Evolutionary conservation across 495 filamentous ascomycete species (phyloP).

Genomic region (Xylaria curta): DNA sequence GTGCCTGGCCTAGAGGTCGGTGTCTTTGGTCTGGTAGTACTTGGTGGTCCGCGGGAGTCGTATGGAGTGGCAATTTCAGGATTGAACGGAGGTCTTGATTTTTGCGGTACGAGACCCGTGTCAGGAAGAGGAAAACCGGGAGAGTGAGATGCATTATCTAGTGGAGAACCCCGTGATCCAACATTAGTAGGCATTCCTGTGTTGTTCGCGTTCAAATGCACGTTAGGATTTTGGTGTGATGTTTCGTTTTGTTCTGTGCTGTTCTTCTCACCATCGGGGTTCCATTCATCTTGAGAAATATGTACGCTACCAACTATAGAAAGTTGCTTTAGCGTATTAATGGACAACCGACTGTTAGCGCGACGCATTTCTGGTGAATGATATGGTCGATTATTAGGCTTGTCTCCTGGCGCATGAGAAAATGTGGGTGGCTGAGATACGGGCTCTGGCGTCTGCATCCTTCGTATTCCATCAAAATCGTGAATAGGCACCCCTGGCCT

Average conservation of each 20-base stretch:
- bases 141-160: slow-evolving; percentile 36
- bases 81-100: slow-evolving; percentile 46
- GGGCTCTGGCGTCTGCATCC: slow-evolving; percentile 69
- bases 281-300: slow-evolving; percentile 27
- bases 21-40: slow-evolving; percentile 34
- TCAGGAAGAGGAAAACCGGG: slow-evolving; percentile 44
- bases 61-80: slow-evolving; percentile 31
- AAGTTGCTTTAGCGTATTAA: slow-evolving; percentile 78
- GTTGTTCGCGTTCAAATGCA: slow-evolving; percentile 55
- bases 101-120: slow-evolving; percentile 39
- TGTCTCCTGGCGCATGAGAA: slow-evolving; percentile 69
- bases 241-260: slow-evolving; percentile 36
- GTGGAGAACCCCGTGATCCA: slow-evolving; percentile 58
- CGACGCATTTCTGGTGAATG: slow-evolving; percentile 75
- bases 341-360: slow-evolving; percentile 80
- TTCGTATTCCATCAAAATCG: slow-evolving; percentile 59
- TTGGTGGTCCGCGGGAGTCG: slow-evolving; percentile 33
- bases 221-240: slow-evolving; percentile 39
- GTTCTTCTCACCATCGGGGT: slow-evolving; percentile 34
- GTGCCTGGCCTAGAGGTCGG: slow-evolving; percentile 39
- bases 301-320: slow-evolving; percentile 65
- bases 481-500: slow-evolving; percentile 43
- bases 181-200: slow-evolving; percentile 57
- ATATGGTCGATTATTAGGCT: slow-evolving; percentile 70
- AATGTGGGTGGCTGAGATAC: slow-evolving; percentile 80